Base-by-base conservation (phyloP, 2,329 filamentous ascomycete species). In the Cladorrhinum sp. region DNA sequence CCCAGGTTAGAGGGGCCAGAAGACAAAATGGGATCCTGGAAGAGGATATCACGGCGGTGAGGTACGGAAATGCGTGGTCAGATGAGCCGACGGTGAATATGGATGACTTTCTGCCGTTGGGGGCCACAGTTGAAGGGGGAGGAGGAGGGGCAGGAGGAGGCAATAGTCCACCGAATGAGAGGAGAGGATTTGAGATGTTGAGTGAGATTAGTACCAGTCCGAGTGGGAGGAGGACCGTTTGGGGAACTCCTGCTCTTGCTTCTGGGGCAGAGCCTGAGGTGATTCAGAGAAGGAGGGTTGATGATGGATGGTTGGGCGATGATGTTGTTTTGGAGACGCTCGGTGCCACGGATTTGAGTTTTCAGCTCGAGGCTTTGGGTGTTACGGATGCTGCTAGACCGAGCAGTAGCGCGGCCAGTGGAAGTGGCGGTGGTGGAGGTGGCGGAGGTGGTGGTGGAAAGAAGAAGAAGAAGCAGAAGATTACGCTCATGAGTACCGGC, bases 171-270 rank as follows among this genome's bases (percentile, higher is more conserved):
- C 83, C 84, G 0, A 82, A 83, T 41, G 79, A 81, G 52, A 79
- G 84, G 20, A 79, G 81, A 12, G 85, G 84, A 0, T 92, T 91
- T 67, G 82, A 83, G 32, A 84, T 85, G 2, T 76, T 96, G 22
- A 89, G 90, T 0, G 88, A 87, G 1, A 87, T 93, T 66, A 93
- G 91, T 3, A 93, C 90, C 1, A 96, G 90, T 64, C 92, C 93
- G 0, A 87, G 85, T 6, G 85, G 86, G 0, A 79, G 84, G 45
- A 87, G 86, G 63, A 98, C 93, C 0, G 91, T 98, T 0, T 98
- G 93, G 93, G 93, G 93, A n/a, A 98, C 93, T 0, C 81, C 84
- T 2, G 85, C 83, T 0, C 77, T 96, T 0, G 77, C 85, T 2
- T 85, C 87, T 1, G 48, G 57, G 10, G 81, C 83, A 10, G 68